Conservation (phyloP, 345 rosid species). For the Angophora floribunda region DNA sequence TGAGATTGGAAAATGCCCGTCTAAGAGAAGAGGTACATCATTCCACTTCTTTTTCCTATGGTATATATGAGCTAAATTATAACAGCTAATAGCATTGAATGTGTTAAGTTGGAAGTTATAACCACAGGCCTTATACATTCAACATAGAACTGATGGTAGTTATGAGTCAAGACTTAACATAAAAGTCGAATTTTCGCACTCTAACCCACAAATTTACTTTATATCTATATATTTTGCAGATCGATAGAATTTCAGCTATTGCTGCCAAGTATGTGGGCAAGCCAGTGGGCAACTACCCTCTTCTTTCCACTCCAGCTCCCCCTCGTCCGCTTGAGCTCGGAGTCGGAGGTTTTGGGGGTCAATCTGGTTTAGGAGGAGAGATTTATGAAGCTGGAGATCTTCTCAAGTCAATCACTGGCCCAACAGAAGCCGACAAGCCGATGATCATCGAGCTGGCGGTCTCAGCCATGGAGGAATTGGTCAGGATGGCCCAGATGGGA, state of each 20-base stretch:
- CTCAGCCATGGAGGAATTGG: conserved; percentile 83
- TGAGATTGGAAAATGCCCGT: conserved; percentile 81
- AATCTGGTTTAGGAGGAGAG: conserved; percentile 41
- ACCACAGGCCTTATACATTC: neutral
- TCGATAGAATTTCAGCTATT: conserved; percentile 80
- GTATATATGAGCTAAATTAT: neutral
- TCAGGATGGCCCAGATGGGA: conserved; percentile 62
- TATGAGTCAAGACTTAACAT: neutral
- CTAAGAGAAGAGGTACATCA: conserved; percentile 77
- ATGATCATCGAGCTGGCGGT: conserved; percentile 72
- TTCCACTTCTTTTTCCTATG: neutral
- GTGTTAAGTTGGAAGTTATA: neutral
- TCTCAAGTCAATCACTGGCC: conserved; percentile 44
- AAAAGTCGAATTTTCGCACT: neutral
- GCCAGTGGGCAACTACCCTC: conserved; percentile 71
- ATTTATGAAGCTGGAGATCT: conserved; percentile 68
- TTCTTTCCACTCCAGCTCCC: conserved; percentile 45
- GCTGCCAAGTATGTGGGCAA: conserved; percentile 97
- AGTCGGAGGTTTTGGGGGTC: conserved; percentile 38
- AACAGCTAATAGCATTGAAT: neutral
- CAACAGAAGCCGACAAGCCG: conserved; percentile 54
- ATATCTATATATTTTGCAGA: conserved; percentile 16
- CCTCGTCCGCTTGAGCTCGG: conserved; percentile 71
- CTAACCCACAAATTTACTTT: neutral
- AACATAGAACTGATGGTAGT: neutral